Evolutionary conservation across 345 rosid genomes (phyloP), one percentile per base, ranked within the genome.

Genomic region (Pugionium dolabratum): DNA sequence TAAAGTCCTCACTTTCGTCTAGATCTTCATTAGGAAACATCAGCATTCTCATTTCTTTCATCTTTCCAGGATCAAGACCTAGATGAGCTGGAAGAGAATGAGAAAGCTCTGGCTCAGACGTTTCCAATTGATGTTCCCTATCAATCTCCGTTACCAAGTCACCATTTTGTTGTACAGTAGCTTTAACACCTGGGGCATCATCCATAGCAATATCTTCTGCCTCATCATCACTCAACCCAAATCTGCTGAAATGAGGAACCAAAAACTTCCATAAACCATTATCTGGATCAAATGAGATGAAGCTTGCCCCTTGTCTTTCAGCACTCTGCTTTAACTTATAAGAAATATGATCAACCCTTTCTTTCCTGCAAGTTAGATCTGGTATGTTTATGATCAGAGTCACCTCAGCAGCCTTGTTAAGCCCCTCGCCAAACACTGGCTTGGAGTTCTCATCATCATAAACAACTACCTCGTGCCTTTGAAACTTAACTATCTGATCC

Each of bases 1-100:
- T 67, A 35, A 64, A 64, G 67, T 79, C 80, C 56, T 76, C 91
- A 61, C 69, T 50, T 67, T 72, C 87, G 11, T 79, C 87, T 71
- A 80, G 71, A 69, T 86, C 88, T 52, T 81, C 89, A 59, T 30
- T 34, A 66, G 88, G 93, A 75, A 90, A 94, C 97, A 94, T 85
- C 74, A 91, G 52, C 95, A 84, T 86, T 79, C 90, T 88, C 96
- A 90, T 85, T 75, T 94, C 97, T 62, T 76, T 82, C 96, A 94
- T 85, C 71, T 80, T 90, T 61, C 64, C 75, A 2, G 91, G 97
- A 71, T 94, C 95, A 74, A 94, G 96, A 54, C 99, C 86, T 36
- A 94, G 86, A 85, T 88, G 93, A 26, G 95, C 80, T 66, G 97
- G 99, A 77, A 90, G 95, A 75, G 99, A 90, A 78, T 87, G 97